Evolutionary conservation across 116 monocot genomes (phyloP).

Genomic region (Iris pallida): DNA sequence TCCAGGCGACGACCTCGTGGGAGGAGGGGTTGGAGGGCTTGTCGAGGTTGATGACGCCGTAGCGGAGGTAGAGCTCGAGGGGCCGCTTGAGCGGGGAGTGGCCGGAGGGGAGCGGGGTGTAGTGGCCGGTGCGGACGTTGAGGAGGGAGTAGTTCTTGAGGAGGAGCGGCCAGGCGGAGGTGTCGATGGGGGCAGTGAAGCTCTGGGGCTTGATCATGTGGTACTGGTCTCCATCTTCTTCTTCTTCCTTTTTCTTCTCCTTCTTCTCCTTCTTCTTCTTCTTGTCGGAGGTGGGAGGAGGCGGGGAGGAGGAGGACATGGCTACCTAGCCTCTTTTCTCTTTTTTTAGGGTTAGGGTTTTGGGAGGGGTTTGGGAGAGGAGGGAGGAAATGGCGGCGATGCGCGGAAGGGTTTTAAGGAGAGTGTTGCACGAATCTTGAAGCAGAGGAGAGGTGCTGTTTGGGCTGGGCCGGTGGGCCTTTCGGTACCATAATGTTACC

Average conservation of each 20-base stretch:
- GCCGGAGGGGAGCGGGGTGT: constrained; percentile 82
- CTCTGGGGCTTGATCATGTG: constrained; percentile 78
- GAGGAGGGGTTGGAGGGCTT: constrained; percentile 95
- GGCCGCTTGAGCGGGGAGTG: constrained; percentile 83
- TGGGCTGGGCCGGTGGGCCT: too few relatives aligned
- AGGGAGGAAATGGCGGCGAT: background rate
- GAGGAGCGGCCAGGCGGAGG: constrained; percentile 84
- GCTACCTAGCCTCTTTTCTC: too few relatives aligned
- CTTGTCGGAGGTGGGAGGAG: background rate
- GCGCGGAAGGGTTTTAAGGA: too few relatives aligned
- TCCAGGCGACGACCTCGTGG: constrained; percentile 99
- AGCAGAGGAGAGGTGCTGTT: too few relatives aligned
- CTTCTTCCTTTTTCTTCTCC: too few relatives aligned
- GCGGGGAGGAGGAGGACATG: background rate
- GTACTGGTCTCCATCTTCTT: background rate
- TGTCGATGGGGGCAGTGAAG: constrained; percentile 55
- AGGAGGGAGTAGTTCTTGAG: constrained; percentile 87
- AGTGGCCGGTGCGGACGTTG: constrained; percentile 92
- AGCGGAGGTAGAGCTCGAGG: constrained; percentile 57
- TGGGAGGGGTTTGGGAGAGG: background rate
- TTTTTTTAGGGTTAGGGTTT: constrained; percentile 1
- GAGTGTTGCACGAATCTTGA: too few relatives aligned
- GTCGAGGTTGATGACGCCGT: constrained; percentile 96
- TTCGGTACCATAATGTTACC: too few relatives aligned
- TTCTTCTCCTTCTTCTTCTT: constrained; percentile 2